A percentile compares a stretch with the other conserved stretches of the same genome.
phyloP scores from a whole-genome alignment of 192 early-diverging fungal species.

The Coemansia sp. region DNA sequence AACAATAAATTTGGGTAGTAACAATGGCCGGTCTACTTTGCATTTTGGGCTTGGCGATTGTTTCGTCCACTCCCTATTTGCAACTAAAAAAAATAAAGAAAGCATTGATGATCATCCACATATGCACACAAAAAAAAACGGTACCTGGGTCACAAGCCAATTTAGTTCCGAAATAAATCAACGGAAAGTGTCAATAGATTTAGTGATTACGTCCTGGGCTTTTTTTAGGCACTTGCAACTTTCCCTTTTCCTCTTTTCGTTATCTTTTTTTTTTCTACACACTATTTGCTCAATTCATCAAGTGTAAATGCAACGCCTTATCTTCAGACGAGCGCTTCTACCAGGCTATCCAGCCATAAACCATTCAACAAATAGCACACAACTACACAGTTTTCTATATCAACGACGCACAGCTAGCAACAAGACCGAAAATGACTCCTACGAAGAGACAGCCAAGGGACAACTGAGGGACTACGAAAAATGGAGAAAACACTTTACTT shows the following conservation, averaged over 20 bases:
- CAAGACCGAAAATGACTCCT: conserved; percentile 12
- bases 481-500: conserved; percentile 50
- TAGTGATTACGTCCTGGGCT: neutral
- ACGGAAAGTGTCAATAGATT: neutral
- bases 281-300: neutral
- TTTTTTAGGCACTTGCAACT: neutral
- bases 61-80: neutral
- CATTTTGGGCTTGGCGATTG: neutral
- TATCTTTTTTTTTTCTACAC: neutral
- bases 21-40: neutral
- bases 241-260: neutral
- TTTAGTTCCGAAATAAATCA: neutral
- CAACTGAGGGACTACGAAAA: conserved; percentile 42
- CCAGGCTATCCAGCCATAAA: neutral
- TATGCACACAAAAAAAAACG: neutral
- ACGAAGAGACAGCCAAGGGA: conserved; percentile 37
- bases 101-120: neutral
- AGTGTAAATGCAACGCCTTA: neutral
- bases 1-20: neutral
- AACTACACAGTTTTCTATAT: neutral
- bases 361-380: neutral
- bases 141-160: no score
- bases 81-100: neutral
- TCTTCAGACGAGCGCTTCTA: neutral
- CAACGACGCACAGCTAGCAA: neutral